These are phyloP conservation scores for Panicum virgatum DNA, from an alignment of 202 grass and related monocot species.

Conservation along the genomic window DNA sequence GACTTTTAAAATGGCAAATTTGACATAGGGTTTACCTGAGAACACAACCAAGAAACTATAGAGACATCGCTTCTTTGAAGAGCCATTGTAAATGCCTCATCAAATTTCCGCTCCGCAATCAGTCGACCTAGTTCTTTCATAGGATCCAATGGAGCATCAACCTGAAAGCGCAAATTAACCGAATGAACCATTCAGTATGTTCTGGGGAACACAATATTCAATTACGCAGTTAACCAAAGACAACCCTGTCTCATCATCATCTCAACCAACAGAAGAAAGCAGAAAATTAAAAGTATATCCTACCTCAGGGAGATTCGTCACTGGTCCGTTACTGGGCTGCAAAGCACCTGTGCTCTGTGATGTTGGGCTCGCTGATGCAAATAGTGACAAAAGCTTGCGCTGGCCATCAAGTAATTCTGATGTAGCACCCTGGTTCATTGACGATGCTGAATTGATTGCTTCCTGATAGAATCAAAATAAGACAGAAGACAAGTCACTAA, in stretches of 20 bases:
- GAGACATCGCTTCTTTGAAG: slow-evolving; percentile 87
- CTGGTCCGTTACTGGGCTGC: slow-evolving; percentile 64
- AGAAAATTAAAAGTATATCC: neutral
- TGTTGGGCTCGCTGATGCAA: slow-evolving; percentile 55
- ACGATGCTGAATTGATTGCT: slow-evolving; percentile 75
- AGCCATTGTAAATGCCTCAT: slow-evolving; percentile 89
- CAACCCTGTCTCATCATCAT: neutral
- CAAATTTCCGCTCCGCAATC: slow-evolving; percentile 73
- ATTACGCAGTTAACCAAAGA: neutral
- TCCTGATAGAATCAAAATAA: slow-evolving; percentile 61
- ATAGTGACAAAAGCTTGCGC: slow-evolving; percentile 72
- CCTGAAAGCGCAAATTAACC: slow-evolving; percentile 44
- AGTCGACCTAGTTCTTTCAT: slow-evolving; percentile 73
- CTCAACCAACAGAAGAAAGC: neutral
- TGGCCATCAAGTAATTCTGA: slow-evolving; percentile 88
- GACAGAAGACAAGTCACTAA: slow-evolving; percentile 15
- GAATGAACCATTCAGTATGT: neutral
- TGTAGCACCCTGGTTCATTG: slow-evolving; percentile 66
- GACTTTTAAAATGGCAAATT: neutral
- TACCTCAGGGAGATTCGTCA: slow-evolving; percentile 63
- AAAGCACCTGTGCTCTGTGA: slow-evolving; percentile 40
- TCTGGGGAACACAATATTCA: neutral
- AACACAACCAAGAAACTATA: slow-evolving; percentile 88
- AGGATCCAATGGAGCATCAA: slow-evolving; percentile 70
- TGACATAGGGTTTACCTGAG: slow-evolving; percentile 50